Evolutionary conservation across 164 flowering plant species (phyloP).

Genomic region (Cinnamomum micranthum): DNA sequence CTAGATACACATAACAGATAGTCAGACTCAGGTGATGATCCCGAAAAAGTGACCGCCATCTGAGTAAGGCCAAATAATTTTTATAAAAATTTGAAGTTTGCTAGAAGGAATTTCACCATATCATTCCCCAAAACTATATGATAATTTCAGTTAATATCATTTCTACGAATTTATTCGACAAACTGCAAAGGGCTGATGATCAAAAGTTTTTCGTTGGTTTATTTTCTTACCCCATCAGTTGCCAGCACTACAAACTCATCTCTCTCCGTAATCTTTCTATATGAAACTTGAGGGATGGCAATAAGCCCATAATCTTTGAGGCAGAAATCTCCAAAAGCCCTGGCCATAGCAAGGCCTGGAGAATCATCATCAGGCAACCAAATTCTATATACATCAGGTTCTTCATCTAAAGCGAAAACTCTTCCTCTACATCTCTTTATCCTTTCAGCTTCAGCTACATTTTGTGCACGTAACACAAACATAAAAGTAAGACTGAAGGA

Average conservation of each 20-base stretch:
- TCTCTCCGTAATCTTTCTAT: slow-evolving; percentile 43
- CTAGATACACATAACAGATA: too few relatives aligned
- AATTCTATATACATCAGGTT: slow-evolving; percentile 60
- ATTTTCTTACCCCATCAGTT: slow-evolving; percentile 81
- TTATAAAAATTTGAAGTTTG: too few relatives aligned
- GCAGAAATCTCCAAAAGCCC: slow-evolving; percentile 93
- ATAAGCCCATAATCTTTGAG: slow-evolving; percentile 73
- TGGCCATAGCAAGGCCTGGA: slow-evolving; percentile 90
- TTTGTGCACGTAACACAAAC: not conserved
- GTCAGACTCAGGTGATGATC: too few relatives aligned
- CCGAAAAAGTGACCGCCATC: too few relatives aligned
- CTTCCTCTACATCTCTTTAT: slow-evolving; percentile 60
- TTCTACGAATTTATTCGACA: not conserved
- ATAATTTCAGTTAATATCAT: not conserved
- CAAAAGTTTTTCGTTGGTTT: not conserved
- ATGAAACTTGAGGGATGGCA: slow-evolving; percentile 56
- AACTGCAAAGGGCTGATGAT: not conserved
- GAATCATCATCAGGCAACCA: slow-evolving; percentile 78
- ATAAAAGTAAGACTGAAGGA: not conserved
- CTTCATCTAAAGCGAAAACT: slow-evolving; percentile 56
- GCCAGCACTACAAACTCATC: slow-evolving; percentile 89
- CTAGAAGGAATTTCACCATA: not conserved
- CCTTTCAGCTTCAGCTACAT: slow-evolving; percentile 63
- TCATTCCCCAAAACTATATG: not conserved
- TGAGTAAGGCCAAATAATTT: too few relatives aligned